Conservation (phyloP, 1,284 basidiomycete genomes). For the Fomitopsis palustris region DNA sequence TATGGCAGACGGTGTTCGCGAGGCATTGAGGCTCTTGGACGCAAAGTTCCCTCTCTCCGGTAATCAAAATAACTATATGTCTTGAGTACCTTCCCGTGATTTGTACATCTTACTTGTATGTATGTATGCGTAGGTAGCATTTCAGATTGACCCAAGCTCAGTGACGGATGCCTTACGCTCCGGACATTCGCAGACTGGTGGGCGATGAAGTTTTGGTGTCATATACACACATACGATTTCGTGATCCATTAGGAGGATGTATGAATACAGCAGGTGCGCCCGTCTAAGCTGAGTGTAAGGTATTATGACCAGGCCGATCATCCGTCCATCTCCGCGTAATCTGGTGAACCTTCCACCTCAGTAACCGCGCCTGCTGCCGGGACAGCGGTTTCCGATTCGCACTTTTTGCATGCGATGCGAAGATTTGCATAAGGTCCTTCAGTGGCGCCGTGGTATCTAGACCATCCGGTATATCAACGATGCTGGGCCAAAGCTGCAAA, state of each 20-base stretch:
- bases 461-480: conserved; percentile 56
- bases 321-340: conserved; percentile 13
- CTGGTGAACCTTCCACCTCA: conserved; percentile 23
- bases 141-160: background rate
- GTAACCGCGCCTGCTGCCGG: conserved; percentile 12
- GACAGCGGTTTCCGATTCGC: conserved; percentile 7
- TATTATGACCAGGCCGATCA: background rate
- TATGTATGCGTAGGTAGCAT: background rate
- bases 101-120: background rate
- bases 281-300: background rate
- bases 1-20: conserved; percentile 71
- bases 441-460: conserved; percentile 36
- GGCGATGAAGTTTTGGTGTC: no score
- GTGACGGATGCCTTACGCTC: no score
- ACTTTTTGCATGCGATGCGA: conserved; percentile 34
- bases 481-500: conserved; percentile 57
- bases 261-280: conserved; percentile 7
- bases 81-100: background rate
- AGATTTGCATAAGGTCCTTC: conserved; percentile 38
- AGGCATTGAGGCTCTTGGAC: conserved; percentile 78
- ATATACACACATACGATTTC: background rate
- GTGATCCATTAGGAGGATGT: background rate
- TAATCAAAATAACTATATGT: background rate
- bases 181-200: no score
- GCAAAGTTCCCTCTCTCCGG: conserved; percentile 46